Evolutionary conservation across 202 grass and related monocot species (phyloP).

Genomic region (Elaeis oleifera): DNA sequence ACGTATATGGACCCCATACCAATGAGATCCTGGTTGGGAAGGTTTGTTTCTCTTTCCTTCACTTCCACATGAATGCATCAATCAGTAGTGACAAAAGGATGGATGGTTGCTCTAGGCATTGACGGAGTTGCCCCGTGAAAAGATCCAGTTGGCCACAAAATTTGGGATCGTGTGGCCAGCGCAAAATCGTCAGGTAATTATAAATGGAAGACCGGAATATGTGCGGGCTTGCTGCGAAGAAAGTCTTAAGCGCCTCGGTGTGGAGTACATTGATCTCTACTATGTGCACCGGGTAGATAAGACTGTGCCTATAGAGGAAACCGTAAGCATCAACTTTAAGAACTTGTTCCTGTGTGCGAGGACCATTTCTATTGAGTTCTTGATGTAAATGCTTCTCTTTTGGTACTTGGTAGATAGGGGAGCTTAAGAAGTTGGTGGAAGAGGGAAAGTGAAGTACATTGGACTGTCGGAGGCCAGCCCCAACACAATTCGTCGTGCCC

Average conservation of each 20-base stretch:
- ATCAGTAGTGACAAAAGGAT: no score
- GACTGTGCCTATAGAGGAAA: slow-evolving; percentile 17
- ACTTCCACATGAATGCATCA: no score
- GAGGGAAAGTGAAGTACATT: slow-evolving; percentile 11
- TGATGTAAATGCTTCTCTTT: not conserved
- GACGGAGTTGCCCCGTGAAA: slow-evolving; percentile 25
- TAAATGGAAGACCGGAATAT: slow-evolving; percentile 1
- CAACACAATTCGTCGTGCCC: not conserved
- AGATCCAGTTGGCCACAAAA: slow-evolving; percentile 27
- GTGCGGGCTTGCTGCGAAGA: slow-evolving; percentile 5
- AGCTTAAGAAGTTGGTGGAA: slow-evolving; percentile 11
- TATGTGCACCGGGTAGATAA: slow-evolving; percentile 12
- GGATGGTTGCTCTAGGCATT: slow-evolving; percentile 7
- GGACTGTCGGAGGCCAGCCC: slow-evolving; percentile 1
- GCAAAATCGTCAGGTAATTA: not conserved
- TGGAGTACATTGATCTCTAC: slow-evolving; percentile 21
- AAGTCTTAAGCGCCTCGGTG: slow-evolving; percentile 13
- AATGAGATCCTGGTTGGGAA: slow-evolving; percentile 14
- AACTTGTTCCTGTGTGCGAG: no score
- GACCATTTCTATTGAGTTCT: no score
- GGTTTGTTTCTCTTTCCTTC: not conserved
- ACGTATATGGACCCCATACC: slow-evolving; percentile 4
- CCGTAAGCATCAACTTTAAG: not conserved
- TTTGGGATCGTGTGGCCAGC: not conserved
- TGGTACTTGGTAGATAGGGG: not conserved